Percentiles rank a stretch among this genome's conserved stretches.
Evolutionary conservation across 805 yeast species (phyloP).

Genomic region (Candida endomychidarum): DNA sequence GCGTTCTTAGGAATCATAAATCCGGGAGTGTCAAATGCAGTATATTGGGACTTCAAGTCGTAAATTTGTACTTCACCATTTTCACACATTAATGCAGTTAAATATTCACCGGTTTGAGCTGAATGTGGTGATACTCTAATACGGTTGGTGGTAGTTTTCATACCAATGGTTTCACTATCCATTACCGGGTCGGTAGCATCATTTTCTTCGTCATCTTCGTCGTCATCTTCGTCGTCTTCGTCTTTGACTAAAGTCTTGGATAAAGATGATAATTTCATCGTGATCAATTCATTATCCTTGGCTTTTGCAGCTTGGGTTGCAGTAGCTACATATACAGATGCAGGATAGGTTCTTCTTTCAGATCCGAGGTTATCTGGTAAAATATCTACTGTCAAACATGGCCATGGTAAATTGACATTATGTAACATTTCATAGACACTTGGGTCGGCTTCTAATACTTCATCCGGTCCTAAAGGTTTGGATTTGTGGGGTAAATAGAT

Average conservation of each 20-base stretch:
- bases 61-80: conserved; percentile 85
- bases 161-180: conserved; percentile 78
- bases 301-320: conserved; percentile 90
- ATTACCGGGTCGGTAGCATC: conserved; percentile 77
- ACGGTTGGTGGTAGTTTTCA: conserved; percentile 85
- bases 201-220: conserved; percentile 68
- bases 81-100: conserved; percentile 87
- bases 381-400: conserved; percentile 87
- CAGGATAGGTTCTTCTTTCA: conserved; percentile 89
- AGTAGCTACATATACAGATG: conserved; percentile 78
- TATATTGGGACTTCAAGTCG: conserved; percentile 76
- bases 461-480: conserved; percentile 91
- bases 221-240: conserved; percentile 73
- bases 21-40: conserved; percentile 88
- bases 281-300: conserved; percentile 84
- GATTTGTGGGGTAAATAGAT: conserved; percentile 87
- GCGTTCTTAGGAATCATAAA: conserved; percentile 71
- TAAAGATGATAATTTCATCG: conserved; percentile 79
- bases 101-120: conserved; percentile 68
- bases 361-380: conserved; percentile 83
- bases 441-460: conserved; percentile 94
- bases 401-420: conserved; percentile 93
- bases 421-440: conserved; percentile 95
- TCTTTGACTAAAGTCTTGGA: conserved; percentile 85
- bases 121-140: conserved; percentile 82